phyloP scores from a whole-genome alignment of 495 filamentous ascomycete species.

The Aspergillus conjunctus region DNA sequence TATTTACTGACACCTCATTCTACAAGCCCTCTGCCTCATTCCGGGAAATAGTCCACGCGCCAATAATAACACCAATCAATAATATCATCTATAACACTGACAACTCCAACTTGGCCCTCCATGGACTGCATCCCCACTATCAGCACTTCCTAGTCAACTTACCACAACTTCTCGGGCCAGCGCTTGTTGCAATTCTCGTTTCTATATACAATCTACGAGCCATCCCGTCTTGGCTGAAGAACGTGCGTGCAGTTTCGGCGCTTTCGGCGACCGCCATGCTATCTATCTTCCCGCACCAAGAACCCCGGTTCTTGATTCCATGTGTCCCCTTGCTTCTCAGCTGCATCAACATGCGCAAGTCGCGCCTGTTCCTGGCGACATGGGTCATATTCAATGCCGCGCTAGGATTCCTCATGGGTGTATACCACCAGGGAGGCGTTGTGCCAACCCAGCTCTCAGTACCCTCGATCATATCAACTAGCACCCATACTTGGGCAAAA shows the following conservation, averaged over 20 bases:
- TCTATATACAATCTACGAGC: constrained; percentile 56
- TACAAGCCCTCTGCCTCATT: constrained; percentile 62
- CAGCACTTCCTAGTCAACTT: constrained; percentile 87
- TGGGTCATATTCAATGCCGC: constrained; percentile 86
- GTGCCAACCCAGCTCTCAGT: constrained; percentile 73
- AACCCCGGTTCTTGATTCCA: constrained; percentile 90
- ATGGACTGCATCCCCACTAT: constrained; percentile 90
- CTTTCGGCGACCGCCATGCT: constrained; percentile 78
- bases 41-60: constrained; percentile 55
- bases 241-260: constrained; percentile 64
- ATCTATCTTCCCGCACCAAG: constrained; percentile 88
- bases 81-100: constrained; percentile 86
- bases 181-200: constrained; percentile 63
- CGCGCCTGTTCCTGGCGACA: constrained; percentile 59
- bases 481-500: constrained; percentile 12
- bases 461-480: constrained; percentile 38
- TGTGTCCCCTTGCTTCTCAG: constrained; percentile 85
- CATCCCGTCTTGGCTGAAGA: constrained; percentile 53
- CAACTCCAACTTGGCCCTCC: constrained; percentile 75
- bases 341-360: constrained; percentile 70
- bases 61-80: constrained; percentile 86
- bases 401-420: constrained; percentile 82
- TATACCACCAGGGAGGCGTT: constrained; percentile 93
- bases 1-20: constrained; percentile 81
- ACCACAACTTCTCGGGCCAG: constrained; percentile 88